phyloP scores from a whole-genome alignment of 1,284 basidiomycete species.

The Hymenochaete sp. region DNA sequence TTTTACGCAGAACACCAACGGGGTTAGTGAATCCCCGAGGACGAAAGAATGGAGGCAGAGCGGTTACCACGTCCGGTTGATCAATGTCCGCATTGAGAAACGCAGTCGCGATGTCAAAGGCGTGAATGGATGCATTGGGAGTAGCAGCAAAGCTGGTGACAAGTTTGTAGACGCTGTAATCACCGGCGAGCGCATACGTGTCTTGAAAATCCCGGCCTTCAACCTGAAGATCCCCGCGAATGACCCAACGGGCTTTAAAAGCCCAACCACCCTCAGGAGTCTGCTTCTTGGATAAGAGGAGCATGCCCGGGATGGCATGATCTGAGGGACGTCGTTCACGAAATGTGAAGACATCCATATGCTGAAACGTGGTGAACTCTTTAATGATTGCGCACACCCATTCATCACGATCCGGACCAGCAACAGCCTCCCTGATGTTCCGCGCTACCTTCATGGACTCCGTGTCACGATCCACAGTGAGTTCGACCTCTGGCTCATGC shows the following conservation, averaged over 20 bases:
- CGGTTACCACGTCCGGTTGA: conserved; percentile 24
- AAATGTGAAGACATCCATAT: no score
- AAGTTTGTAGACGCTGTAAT: background rate
- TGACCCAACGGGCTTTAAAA: conserved; percentile 5
- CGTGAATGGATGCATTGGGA: conserved; percentile 23
- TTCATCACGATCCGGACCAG: no score
- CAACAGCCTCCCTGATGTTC: no score
- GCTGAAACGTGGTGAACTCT: no score
- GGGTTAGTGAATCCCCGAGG: conserved; percentile 10
- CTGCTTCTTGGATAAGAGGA: no score
- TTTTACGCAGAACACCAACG: conserved; percentile 20
- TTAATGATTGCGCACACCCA: no score
- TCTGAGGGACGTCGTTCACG: no score
- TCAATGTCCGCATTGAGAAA: conserved; percentile 18
- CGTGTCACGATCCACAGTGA: no score
- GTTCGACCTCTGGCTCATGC: no score
- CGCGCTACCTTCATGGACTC: no score
- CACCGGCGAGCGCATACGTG: background rate
- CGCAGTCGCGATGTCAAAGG: conserved; percentile 24
- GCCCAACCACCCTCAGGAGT: no score
- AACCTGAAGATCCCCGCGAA: conserved; percentile 1
- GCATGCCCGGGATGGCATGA: no score
- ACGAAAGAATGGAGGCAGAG: conserved; percentile 21
- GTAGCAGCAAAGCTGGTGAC: background rate
- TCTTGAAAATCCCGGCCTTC: conserved; percentile 1